Evolutionary conservation across 1,284 basidiomycete species (phyloP).

Genomic region (Takashimella tepidaria): DNA sequence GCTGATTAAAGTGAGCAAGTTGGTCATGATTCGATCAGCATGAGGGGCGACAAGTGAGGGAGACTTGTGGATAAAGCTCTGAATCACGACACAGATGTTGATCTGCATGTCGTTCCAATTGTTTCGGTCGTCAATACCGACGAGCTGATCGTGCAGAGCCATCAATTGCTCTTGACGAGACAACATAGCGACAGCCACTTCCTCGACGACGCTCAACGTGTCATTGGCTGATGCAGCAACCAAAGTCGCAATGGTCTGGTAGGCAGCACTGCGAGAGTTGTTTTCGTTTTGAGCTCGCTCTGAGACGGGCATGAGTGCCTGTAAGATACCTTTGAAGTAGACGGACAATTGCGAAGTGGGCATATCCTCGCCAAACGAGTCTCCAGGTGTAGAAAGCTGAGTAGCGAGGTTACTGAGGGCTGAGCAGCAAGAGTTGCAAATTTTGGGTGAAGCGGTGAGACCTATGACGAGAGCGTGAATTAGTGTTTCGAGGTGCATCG

Average conservation of each 20-base stretch:
- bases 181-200: slow-evolving; percentile 74
- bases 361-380: slow-evolving; percentile 51
- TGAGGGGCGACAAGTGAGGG: slow-evolving; percentile 77
- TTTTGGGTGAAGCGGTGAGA: slow-evolving; percentile 69
- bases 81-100: slow-evolving; percentile 84
- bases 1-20: slow-evolving; percentile 78
- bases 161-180: slow-evolving; percentile 85
- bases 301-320: slow-evolving; percentile 74
- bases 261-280: slow-evolving; percentile 91
- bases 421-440: slow-evolving; percentile 94
- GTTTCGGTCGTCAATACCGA: slow-evolving; percentile 92
- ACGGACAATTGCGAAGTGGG: slow-evolving; percentile 64
- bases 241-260: slow-evolving; percentile 88
- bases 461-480: slow-evolving; percentile 79
- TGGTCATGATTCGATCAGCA: slow-evolving; percentile 92
- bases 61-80: slow-evolving; percentile 81
- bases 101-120: slow-evolving; percentile 99
- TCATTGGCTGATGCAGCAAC: slow-evolving; percentile 77
- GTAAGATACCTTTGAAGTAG: slow-evolving; percentile 82
- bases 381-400: slow-evolving; percentile 61
- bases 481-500: slow-evolving; percentile 79
- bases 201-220: slow-evolving; percentile 74
- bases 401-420: slow-evolving; percentile 91
- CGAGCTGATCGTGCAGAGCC: slow-evolving; percentile 80
- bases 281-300: slow-evolving; percentile 79